Conservation (phyloP, 768 basidiomycete genomes). For the Neoboletus subvelutipes region DNA sequence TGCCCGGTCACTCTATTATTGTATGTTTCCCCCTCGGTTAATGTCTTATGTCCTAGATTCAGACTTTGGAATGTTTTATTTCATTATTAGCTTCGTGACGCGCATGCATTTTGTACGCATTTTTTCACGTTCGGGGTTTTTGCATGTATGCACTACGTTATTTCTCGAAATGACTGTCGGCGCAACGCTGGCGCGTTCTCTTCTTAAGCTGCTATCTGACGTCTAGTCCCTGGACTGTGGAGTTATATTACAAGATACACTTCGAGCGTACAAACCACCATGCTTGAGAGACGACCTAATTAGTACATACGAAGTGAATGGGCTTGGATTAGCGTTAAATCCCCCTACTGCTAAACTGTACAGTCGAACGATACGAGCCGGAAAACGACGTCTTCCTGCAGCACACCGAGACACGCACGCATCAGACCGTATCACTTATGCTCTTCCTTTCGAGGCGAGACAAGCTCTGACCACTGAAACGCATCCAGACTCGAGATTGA, state of each 20-base stretch:
- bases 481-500: constrained; percentile 33
- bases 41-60: constrained; percentile 24
- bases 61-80: constrained; percentile 26
- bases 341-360: constrained; percentile 9
- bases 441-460: constrained; percentile 32
- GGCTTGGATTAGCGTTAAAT: background rate
- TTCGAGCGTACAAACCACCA: constrained; percentile 8
- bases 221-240: background rate
- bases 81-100: constrained; percentile 5
- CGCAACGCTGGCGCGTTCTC: background rate
- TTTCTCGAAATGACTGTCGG: constrained; percentile 2
- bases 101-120: constrained; percentile 25
- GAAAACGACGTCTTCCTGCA: background rate
- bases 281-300: background rate
- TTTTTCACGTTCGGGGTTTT: constrained; percentile 8
- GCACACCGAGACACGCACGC: background rate
- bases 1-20: constrained; percentile 5
- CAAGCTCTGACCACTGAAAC: constrained; percentile 35
- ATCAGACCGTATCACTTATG: constrained; percentile 10
- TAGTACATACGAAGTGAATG: constrained; percentile 6
- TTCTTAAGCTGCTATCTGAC: background rate
- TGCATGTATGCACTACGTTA: constrained; percentile 18
- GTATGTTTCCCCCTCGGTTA: constrained; percentile 7
- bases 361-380: background rate
- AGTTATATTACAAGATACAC: background rate